Evolutionary conservation across 2,329 filamentous ascomycete genomes (phyloP).

Genomic region (Tolypocladium sp.): DNA sequence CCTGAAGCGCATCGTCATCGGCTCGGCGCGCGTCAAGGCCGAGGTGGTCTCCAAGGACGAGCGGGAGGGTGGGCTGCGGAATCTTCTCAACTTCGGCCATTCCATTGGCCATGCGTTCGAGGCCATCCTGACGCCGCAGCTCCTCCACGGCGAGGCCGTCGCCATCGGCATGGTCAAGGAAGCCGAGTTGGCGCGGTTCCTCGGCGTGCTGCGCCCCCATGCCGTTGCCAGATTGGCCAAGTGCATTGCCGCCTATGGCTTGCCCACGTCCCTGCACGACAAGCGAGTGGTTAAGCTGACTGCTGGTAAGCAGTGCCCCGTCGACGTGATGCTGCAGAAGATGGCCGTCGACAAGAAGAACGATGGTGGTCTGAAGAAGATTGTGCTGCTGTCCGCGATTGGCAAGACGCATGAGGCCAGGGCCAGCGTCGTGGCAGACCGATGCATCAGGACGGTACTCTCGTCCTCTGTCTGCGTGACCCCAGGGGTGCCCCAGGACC

Average conservation of each 20-base stretch:
- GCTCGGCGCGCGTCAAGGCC: constrained; percentile 88
- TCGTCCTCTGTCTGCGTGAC: constrained; percentile 68
- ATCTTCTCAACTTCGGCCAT: constrained; percentile 94
- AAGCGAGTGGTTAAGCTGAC: constrained; percentile 73
- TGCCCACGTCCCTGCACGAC: constrained; percentile 79
- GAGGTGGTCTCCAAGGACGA: constrained; percentile 92
- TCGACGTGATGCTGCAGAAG: constrained; percentile 76
- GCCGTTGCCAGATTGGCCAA: constrained; percentile 86
- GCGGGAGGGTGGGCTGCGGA: constrained; percentile 85
- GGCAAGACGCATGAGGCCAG: constrained; percentile 79
- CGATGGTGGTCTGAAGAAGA: constrained; percentile 87
- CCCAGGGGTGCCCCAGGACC: constrained; percentile 57
- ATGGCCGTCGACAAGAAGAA: constrained; percentile 99
- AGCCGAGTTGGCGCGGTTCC: constrained; percentile 81
- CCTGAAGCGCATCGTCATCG: constrained; percentile 73
- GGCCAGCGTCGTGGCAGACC: constrained; percentile 83
- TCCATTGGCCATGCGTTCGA: constrained; percentile 97
- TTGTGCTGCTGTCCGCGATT: constrained; percentile 85
- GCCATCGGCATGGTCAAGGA: constrained; percentile 99
- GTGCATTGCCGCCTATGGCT: constrained; percentile 86
- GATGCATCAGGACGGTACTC: constrained; percentile 72
- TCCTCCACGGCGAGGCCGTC: constrained; percentile 91
- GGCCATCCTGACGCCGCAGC: constrained; percentile 87
- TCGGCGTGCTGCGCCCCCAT: constrained; percentile 75
- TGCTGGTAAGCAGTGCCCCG: constrained; percentile 78